Percentiles rank a stretch among this genome's conserved stretches.
phyloP scores from a whole-genome alignment of 2,329 filamentous ascomycete genomes.

The Ilyonectria mors-panacis region DNA sequence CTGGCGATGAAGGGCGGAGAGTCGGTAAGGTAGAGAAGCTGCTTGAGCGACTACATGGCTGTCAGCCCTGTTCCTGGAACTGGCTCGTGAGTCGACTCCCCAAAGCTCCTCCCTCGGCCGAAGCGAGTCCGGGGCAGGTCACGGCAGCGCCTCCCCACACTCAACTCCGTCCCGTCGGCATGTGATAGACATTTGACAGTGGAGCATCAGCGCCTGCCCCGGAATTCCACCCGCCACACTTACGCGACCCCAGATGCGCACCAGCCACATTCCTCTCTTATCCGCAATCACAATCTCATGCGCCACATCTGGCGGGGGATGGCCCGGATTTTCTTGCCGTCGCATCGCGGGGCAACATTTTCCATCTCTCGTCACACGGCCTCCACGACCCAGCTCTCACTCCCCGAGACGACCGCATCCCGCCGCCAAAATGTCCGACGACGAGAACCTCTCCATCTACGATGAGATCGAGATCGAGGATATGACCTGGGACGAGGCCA shows the following conservation, averaged over 20 bases:
- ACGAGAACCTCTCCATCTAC: conserved; percentile 82
- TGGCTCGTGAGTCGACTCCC: conserved; percentile 8
- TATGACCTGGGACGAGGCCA: conserved; percentile 88
- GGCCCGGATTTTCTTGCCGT: conserved; percentile 30
- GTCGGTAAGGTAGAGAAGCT: conserved; percentile 2
- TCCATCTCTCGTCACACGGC: conserved; percentile 10
- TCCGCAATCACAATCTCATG: not conserved
- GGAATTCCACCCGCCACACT: conserved; percentile 29
- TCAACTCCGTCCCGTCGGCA: conserved; percentile 40
- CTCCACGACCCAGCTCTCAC: not conserved
- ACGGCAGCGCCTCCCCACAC: conserved; percentile 44
- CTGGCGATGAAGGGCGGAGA: not conserved
- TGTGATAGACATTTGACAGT: conserved; percentile 46
- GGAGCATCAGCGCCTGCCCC: not conserved
- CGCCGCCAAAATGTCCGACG: conserved; percentile 69
- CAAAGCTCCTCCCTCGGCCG: conserved; percentile 50
- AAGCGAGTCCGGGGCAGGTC: conserved; percentile 46
- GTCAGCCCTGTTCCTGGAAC: conserved; percentile 20
- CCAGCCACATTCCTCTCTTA: conserved; percentile 28
- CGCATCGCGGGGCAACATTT: conserved; percentile 48
- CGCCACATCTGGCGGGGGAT: conserved; percentile 39
- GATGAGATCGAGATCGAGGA: conserved; percentile 99
- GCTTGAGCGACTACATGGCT: conserved; percentile 18
- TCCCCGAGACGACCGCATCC: not conserved
- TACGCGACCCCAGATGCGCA: conserved; percentile 33